Evolutionary conservation across 1,284 basidiomycete species (phyloP).

Genomic region (Trametes hirsuta): DNA sequence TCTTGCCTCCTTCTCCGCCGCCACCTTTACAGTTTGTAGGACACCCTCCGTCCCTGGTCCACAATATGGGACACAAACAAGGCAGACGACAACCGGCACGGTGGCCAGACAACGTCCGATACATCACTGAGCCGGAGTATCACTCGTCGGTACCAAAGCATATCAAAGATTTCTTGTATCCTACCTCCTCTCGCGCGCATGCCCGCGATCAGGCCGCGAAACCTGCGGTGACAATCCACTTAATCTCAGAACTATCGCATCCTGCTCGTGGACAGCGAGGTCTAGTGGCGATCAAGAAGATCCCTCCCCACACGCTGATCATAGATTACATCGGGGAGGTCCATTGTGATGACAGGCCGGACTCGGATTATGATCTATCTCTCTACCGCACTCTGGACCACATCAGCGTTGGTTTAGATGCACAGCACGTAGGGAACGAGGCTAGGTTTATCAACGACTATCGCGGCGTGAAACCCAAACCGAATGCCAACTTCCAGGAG

Average conservation of each 20-base stretch:
- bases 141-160: conserved; percentile 53
- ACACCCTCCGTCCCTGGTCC: not conserved
- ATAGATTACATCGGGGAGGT: conserved; percentile 86
- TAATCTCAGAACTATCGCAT: conserved; percentile 39
- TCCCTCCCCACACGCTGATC: conserved; percentile 67
- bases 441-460: conserved; percentile 89
- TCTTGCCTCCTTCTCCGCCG: conserved; percentile 1
- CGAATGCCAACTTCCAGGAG: conserved; percentile 80
- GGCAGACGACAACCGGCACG: conserved; percentile 38
- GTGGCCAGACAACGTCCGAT: conserved; percentile 57
- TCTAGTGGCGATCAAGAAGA: conserved; percentile 77
- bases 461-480: conserved; percentile 65
- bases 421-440: conserved; percentile 78
- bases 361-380: conserved; percentile 87
- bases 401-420: conserved; percentile 72
- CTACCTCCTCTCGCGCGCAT: not conserved
- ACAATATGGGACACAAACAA: conserved; percentile 2
- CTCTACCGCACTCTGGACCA: conserved; percentile 63
- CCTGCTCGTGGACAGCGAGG: conserved; percentile 75
- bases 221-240: conserved; percentile 27
- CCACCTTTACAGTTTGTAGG: not conserved
- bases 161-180: conserved; percentile 34
- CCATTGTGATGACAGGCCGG: conserved; percentile 71
- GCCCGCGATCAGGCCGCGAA: not conserved
- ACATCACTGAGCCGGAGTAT: conserved; percentile 48